Conservation (phyloP, 2,329 filamentous ascomycete species). For the Arthrinium puccinioides region DNA sequence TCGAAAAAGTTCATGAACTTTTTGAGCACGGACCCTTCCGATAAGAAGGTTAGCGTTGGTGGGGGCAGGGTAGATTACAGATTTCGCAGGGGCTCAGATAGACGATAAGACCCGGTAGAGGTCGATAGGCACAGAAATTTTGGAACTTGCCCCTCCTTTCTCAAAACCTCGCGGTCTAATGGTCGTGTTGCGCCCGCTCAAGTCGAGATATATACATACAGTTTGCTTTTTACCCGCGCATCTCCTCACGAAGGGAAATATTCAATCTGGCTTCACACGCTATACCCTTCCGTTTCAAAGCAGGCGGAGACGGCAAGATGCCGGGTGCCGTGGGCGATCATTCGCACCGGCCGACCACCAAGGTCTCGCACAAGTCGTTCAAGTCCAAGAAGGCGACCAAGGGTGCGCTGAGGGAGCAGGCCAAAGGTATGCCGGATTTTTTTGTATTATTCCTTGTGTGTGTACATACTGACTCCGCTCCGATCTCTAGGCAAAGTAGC, state of each 20-base stretch:
- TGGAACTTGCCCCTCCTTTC: conserved; percentile 2
- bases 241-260: not conserved
- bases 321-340: conserved; percentile 64
- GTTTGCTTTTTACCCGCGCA: too few relatives aligned
- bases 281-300: conserved; percentile 83
- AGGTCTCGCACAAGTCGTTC: conserved; percentile 80
- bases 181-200: too few relatives aligned
- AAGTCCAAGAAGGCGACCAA: conserved; percentile 91
- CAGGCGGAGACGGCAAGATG: conserved; percentile 68
- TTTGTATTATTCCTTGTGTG: not conserved
- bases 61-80: not conserved
- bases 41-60: not conserved
- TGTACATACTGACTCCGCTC: not conserved
- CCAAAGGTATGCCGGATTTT: conserved; percentile 58
- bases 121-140: conserved; percentile 6
- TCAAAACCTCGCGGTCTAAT: too few relatives aligned
- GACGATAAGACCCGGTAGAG: conserved; percentile 7
- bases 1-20: conserved; percentile 3
- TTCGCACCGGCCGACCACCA: conserved; percentile 90
- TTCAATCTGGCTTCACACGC: conserved; percentile 50
- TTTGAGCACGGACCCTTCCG: conserved; percentile 2
- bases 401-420: conserved; percentile 72
- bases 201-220: too few relatives aligned
- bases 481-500: conserved; percentile 62
- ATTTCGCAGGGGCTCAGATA: not conserved